These are phyloP conservation scores for Plenodomus tracheiphilus DNA, from an alignment of 2,329 filamentous ascomycete genomes.

Conservation along the genomic window DNA sequence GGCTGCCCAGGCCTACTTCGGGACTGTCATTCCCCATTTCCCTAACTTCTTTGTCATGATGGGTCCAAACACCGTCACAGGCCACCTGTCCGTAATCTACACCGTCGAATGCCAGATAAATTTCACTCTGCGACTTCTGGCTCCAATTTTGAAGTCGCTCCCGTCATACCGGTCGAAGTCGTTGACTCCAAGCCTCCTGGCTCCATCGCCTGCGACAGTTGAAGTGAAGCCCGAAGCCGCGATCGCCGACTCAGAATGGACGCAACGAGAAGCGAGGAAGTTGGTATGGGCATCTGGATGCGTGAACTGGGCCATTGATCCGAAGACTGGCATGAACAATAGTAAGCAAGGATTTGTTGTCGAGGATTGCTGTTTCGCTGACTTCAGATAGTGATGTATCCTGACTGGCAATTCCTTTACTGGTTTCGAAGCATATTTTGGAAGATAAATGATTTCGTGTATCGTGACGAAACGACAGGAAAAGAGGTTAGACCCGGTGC, in stretches of 20 bases:
- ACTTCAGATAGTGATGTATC: slow-evolving; percentile 50
- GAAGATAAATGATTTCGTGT: slow-evolving; percentile 45
- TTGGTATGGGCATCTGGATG: slow-evolving; percentile 57
- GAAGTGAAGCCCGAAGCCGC: slow-evolving; percentile 46
- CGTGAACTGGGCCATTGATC: slow-evolving; percentile 57
- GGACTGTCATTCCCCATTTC: slow-evolving; percentile 50
- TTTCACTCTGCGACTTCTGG: slow-evolving; percentile 49
- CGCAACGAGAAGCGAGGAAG: slow-evolving; percentile 48
- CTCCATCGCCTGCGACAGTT: slow-evolving; percentile 30
- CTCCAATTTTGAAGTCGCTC: slow-evolving; percentile 45
- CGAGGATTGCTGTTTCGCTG: too few species aligned
- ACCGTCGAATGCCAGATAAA: slow-evolving; percentile 58
- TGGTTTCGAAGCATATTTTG: slow-evolving; percentile 55
- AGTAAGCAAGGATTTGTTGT: too few species aligned
- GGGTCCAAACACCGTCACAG: slow-evolving; percentile 50
- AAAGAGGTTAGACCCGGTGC: slow-evolving; percentile 19
- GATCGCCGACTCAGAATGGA: slow-evolving; percentile 40
- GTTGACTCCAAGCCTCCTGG: slow-evolving; percentile 24
- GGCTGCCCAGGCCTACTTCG: slow-evolving; percentile 52
- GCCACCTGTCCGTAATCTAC: slow-evolving; percentile 56
- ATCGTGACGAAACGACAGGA: slow-evolving; percentile 25
- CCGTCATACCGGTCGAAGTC: slow-evolving; percentile 28
- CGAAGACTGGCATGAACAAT: slow-evolving; percentile 52
- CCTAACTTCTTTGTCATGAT: slow-evolving; percentile 31
- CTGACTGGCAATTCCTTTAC: slow-evolving; percentile 55